Evolutionary conservation across 2,329 filamentous ascomycete species (phyloP).

Genomic region (Fusarium ramigenum): DNA sequence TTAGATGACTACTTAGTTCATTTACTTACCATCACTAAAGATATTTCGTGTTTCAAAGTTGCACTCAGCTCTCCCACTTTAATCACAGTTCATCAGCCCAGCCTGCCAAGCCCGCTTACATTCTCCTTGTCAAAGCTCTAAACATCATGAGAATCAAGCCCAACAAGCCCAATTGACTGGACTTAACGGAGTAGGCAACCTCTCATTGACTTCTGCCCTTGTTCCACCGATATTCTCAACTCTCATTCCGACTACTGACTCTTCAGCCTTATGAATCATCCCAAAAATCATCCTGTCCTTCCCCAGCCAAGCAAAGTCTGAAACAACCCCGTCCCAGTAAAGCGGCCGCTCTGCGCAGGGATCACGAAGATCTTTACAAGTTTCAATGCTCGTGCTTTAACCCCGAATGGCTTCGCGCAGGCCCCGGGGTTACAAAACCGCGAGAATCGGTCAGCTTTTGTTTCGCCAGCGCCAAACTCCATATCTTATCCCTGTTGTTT

Average conservation of each 20-base stretch:
- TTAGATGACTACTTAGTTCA: background rate
- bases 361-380: conserved; percentile 23
- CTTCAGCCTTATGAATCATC: background rate
- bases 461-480: conserved; percentile 25
- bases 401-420: conserved; percentile 8
- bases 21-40: background rate
- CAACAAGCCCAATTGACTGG: background rate
- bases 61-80: conserved; percentile 10
- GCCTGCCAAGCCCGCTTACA: conserved; percentile 4
- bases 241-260: accelerated
- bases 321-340: conserved; percentile 14
- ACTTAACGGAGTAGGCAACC: background rate
- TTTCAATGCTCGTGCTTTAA: background rate
- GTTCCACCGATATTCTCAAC: background rate
- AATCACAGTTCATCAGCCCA: background rate
- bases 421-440: background rate
- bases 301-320: background rate
- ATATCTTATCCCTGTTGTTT: conserved; percentile 12
- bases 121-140: background rate
- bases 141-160: background rate
- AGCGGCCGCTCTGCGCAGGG: conserved; percentile 24
- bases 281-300: background rate
- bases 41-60: conserved; percentile 6
- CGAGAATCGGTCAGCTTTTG: background rate
- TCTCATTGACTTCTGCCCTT: background rate